These are phyloP conservation scores for Ampelomyces quisqualis DNA, from an alignment of 2,329 filamentous ascomycete genomes.

Conservation along the genomic window DNA sequence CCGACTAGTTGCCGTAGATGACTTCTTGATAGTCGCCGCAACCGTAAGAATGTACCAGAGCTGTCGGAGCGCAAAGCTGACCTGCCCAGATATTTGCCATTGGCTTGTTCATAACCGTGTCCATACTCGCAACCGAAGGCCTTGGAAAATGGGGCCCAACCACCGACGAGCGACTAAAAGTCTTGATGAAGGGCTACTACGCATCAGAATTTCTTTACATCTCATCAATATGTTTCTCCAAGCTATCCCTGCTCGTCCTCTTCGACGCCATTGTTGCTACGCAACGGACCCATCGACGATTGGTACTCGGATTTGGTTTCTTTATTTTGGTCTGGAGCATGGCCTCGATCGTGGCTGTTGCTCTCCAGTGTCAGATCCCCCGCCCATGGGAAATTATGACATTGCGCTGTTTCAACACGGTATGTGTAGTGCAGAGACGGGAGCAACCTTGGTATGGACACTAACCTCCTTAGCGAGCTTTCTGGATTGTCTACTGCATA, in stretches of 20 bases:
- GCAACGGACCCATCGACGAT: constrained; percentile 21
- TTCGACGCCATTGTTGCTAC: constrained; percentile 29
- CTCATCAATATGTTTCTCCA: constrained; percentile 30
- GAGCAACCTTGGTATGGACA: too few species aligned
- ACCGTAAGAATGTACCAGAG: constrained; percentile 31
- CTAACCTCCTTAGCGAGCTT: constrained; percentile 29
- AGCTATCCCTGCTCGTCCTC: constrained; percentile 31
- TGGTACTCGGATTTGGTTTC: constrained; percentile 21
- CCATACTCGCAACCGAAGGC: constrained; percentile 30
- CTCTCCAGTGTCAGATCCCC: constrained; percentile 37
- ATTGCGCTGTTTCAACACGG: constrained; percentile 31
- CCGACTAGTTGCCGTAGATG: constrained; percentile 29
- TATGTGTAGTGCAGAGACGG: too few species aligned
- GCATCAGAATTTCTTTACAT: constrained; percentile 40
- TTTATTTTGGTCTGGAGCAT: constrained; percentile 33
- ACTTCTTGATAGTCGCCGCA: constrained; percentile 33
- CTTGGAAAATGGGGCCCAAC: constrained; percentile 19
- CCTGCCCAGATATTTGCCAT: constrained; percentile 24
- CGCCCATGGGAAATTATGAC: constrained; percentile 33
- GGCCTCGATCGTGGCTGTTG: constrained; percentile 25
- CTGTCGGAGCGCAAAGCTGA: too few species aligned
- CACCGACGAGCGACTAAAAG: constrained; percentile 19
- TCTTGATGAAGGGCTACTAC: constrained; percentile 36
- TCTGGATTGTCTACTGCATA: constrained; percentile 40
- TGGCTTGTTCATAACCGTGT: constrained; percentile 27